phyloP scores from a whole-genome alignment of 306 rosid genomes.

The Quercus variabilis region DNA sequence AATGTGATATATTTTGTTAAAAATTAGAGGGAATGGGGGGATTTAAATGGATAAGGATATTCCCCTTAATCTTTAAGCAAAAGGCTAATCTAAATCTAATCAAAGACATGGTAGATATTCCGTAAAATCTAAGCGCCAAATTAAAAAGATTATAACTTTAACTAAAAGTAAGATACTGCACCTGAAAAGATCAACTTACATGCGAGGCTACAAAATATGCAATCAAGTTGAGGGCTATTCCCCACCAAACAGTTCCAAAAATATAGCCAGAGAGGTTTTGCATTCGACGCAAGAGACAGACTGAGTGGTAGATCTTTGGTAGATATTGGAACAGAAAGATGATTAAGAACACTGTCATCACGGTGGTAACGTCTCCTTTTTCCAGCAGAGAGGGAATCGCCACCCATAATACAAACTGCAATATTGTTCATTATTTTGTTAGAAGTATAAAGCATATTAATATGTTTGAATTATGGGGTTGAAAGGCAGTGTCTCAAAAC shows the following conservation, averaged over 20 bases:
- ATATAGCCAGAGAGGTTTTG: constrained; percentile 77
- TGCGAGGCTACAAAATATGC: constrained; percentile 96
- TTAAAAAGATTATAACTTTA: background rate
- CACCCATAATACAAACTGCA: constrained; percentile 79
- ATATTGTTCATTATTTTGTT: background rate
- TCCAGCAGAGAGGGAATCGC: constrained; percentile 60
- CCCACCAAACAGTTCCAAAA: constrained; percentile 97
- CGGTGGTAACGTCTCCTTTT: constrained; percentile 55
- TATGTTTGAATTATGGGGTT: too few species aligned
- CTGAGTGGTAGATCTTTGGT: constrained; percentile 82
- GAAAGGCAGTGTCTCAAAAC: too few species aligned
- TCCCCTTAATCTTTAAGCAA: background rate
- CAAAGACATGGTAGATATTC: too few species aligned
- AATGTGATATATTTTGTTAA: too few species aligned
- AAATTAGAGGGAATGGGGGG: too few species aligned
- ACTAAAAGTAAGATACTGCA: background rate
- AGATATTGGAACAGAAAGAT: constrained; percentile 79
- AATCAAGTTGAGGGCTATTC: constrained; percentile 86
- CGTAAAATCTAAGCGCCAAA: background rate
- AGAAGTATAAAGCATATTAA: background rate
- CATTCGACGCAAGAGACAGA: constrained; percentile 77
- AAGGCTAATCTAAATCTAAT: too few species aligned
- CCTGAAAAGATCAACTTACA: constrained; percentile 42
- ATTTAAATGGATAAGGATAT: background rate
- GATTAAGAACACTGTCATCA: constrained; percentile 72